Base-by-base conservation (phyloP, 768 basidiomycete species). In the Panellus pusillus region DNA sequence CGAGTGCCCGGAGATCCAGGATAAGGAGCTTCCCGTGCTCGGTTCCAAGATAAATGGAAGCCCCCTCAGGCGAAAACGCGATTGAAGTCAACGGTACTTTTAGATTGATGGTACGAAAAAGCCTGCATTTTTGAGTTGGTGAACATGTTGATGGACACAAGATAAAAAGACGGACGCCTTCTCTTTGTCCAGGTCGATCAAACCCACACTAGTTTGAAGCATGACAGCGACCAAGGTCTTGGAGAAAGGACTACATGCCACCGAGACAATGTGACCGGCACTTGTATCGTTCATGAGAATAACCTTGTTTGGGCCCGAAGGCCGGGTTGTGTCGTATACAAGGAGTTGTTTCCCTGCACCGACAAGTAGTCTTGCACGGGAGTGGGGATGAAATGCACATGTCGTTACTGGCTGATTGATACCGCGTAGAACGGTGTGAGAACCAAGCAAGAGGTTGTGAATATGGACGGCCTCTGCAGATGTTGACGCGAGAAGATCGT, bases 131-230 rank as follows among this genome's bases (percentile, higher is more conserved):
- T 50, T 50, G 42, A 15, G n/a, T 27, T 31, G 50, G 13, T 44
- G 36, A 61, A 14, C 36, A 17, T 20, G 27, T 37, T 38, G 17
- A 14, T 9, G 8, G 17, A 40, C 1, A 18, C 5, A 49, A 17
- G 53, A 38, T 13, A 24, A 6, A 2, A 42, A 47, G 46, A 36
- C 79, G 41, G 61, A 89, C 88, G 80, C 79, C 61, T 83, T 83
- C 53, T 89, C 87, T 65, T 89, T 90, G 44, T 91, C 87, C 19
- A 91, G 64, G 63, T 91, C 89, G 44, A 90, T 68, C 8, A 90
- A 73, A 4, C 68, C 74, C 11, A 91, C 73, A 39, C 87, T 87
- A 4, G 68, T 72, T 12, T 77, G 71, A 38, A 78, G 84, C 1
- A 78, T 81, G 39, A 78, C 77, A 2, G 84, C 83, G 20, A 86